Percentiles rank a stretch among this genome's conserved stretches.
Conservation (phyloP, 441 rosid genomes). For the Adansonia rubrostipa region DNA sequence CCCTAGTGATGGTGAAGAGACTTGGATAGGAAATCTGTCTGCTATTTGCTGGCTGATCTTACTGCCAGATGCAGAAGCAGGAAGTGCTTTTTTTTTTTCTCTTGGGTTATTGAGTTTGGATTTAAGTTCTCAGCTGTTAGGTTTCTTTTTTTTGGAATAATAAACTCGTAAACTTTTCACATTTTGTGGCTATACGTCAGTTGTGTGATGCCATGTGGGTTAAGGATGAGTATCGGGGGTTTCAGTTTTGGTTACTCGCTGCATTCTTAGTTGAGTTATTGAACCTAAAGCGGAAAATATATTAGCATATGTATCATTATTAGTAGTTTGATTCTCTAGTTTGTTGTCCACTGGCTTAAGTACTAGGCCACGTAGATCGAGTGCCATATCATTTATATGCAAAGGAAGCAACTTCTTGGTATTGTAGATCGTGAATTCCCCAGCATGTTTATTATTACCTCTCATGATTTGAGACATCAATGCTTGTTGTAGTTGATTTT, state of each 20-base stretch:
- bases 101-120: constrained; percentile 17
- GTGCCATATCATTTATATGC: not conserved
- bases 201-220: constrained; percentile 39
- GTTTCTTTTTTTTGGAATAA: not conserved
- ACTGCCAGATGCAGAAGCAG: constrained; percentile 22
- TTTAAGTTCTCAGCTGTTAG: not conserved
- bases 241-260: constrained; percentile 28
- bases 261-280: not conserved
- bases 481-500: not conserved
- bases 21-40: constrained; percentile 31
- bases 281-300: constrained; percentile 18
- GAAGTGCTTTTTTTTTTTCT: constrained; percentile 16
- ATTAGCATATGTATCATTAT: constrained; percentile 14
- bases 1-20: constrained; percentile 28
- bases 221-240: constrained; percentile 28
- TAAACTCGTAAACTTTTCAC: constrained; percentile 17
- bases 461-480: not conserved
- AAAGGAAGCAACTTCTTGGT: not conserved
- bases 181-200: constrained; percentile 20
- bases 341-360: constrained; percentile 14
- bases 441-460: not conserved
- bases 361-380: not conserved
- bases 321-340: constrained; percentile 23
- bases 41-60: constrained; percentile 28
- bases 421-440: not conserved